phyloP scores from a whole-genome alignment of 352 stramenopile species.

The Poterioochromonas sp. region DNA sequence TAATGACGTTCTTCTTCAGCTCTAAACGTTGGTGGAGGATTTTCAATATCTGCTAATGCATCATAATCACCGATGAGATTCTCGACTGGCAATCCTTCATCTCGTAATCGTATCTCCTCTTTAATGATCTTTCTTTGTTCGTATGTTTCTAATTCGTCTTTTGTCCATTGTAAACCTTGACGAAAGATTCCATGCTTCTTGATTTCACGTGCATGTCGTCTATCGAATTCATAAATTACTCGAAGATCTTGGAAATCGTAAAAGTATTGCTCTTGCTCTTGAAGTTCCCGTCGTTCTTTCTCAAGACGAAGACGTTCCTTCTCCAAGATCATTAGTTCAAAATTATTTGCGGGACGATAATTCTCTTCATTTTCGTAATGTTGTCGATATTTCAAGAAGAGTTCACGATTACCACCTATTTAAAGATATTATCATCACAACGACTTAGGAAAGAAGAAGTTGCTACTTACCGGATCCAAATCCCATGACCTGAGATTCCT shows the following conservation, averaged over 20 bases:
- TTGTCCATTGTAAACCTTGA: conserved; percentile 30
- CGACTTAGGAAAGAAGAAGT: not conserved
- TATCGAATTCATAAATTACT: conserved; percentile 30
- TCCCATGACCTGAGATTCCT: conserved; percentile 27
- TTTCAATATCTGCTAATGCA: conserved; percentile 4
- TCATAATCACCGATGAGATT: conserved; percentile 12
- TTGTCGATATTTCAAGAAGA: not conserved
- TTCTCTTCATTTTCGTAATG: not conserved
- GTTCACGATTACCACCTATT: not conserved
- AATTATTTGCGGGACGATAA: conserved; percentile 1
- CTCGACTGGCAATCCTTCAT: not conserved
- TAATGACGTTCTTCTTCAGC: not conserved
- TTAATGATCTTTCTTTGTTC: not conserved
- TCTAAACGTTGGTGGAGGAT: conserved; percentile 26
- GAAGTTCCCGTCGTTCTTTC: conserved; percentile 18
- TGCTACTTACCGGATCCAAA: conserved; percentile 16
- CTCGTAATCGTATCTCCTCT: not conserved
- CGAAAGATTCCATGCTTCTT: conserved; percentile 23
- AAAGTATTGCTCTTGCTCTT: conserved; percentile 17
- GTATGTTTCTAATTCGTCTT: conserved; percentile 17
- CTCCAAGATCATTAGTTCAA: not conserved
- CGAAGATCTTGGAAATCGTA: conserved; percentile 31
- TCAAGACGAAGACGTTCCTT: conserved; percentile 25
- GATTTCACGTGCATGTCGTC: not conserved
- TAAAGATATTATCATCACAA: not conserved